phyloP scores from a whole-genome alignment of 1,139 yeast genomes.

The Pichia sp. region DNA sequence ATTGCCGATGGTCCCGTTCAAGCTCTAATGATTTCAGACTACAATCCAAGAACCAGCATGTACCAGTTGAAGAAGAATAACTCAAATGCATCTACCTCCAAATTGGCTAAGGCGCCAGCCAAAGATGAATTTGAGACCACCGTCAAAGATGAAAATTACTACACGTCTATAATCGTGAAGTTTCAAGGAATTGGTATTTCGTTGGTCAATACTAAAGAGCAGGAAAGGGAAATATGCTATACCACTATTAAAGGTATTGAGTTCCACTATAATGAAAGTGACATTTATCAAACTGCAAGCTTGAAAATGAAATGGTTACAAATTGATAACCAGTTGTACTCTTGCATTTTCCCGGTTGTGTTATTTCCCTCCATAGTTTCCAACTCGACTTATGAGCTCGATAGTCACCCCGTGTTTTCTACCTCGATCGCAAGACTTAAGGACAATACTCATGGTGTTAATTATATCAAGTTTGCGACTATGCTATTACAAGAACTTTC shows the following conservation, averaged over 20 bases:
- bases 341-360: constrained; percentile 82
- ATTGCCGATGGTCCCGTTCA: constrained; percentile 97
- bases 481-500: constrained; percentile 84
- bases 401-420: constrained; percentile 84
- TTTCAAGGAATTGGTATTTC: constrained; percentile 92
- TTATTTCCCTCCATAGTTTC: constrained; percentile 92
- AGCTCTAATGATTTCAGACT: constrained; percentile 74
- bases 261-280: constrained; percentile 74
- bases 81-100: constrained; percentile 23
- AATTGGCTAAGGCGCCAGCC: constrained; percentile 28
- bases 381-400: constrained; percentile 75
- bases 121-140: constrained; percentile 52
- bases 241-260: constrained; percentile 77
- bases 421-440: constrained; percentile 78
- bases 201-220: constrained; percentile 52
- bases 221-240: constrained; percentile 69
- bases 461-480: constrained; percentile 88
- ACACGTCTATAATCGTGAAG: constrained; percentile 51
- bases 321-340: constrained; percentile 84
- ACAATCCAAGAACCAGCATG: constrained; percentile 70
- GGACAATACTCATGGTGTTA: constrained; percentile 86
- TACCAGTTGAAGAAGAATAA: constrained; percentile 43
- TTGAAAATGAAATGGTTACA: constrained; percentile 91
- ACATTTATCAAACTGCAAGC: constrained; percentile 71
- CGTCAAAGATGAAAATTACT: constrained; percentile 63